Base-by-base conservation (phyloP, 2,329 filamentous ascomycete species). In the Xylariaceae sp. region DNA sequence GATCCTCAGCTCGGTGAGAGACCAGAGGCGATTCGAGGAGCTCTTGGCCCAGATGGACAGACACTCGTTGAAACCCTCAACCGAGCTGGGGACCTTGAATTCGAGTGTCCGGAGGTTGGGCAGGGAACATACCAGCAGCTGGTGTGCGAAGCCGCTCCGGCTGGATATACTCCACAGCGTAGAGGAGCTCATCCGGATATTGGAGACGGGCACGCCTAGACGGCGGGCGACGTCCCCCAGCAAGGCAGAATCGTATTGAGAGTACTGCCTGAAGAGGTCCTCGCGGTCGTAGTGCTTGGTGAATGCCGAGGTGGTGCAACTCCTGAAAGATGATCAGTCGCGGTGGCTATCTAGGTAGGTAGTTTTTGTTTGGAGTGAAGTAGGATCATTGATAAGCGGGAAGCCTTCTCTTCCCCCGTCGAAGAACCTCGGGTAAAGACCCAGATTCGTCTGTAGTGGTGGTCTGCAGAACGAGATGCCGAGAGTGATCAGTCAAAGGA, bases 251-350 rank as follows among this genome's bases (percentile, higher is more conserved):
- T 60, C 59, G 35, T 59, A 60, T 8, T 60, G 59, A 32, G 59
- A 60, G 30, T 60, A 60, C 47, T 59, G 54, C 30, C 54, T 43
- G 32, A 60, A 60, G 31, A 60, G 54, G n/a, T 60, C 56, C 12
- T 60, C 59, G 26, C 59, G 59, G 47, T 60, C 59, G 53, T 60
- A 60, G 31, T 60, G 59, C 41, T 60, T 60, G 7, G 59, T 60
- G 39, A 50, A 60, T 39, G 59, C 59, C 9, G 59, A 60, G 19
- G 56, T 59, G 27, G 52, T 56, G 47, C 59, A 60, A 26, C 54
- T 60, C 59, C 59, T 60, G 47, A 26, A 41, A 59, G 41, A 52
- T 43, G 46, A 48, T 58, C 41, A 58, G 58, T 52, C 35, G 51
- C 26, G n/a, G 19, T 44, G 32, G 30, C 26, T 8, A 54, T 34